A percentile compares a stretch with the other conserved stretches of the same genome.
These are phyloP conservation scores for Mucor racemosus DNA, from an alignment of 371 early-diverging fungal genomes.

Conservation along the genomic window DNA sequence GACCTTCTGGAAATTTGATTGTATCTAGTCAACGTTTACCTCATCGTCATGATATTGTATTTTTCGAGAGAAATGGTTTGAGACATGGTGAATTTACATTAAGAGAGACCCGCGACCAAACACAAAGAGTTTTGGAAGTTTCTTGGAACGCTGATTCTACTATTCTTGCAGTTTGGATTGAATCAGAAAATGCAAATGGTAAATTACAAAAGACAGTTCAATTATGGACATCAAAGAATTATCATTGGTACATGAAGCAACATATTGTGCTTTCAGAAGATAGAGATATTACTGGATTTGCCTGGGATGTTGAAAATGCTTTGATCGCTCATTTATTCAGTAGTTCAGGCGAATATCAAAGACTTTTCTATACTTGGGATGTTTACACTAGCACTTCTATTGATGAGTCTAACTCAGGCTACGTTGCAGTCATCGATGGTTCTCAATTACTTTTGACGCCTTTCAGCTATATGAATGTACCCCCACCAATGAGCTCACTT, in stretches of 20 bases:
- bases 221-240: slow-evolving; percentile 92
- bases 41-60: slow-evolving; percentile 89
- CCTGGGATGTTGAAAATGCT: slow-evolving; percentile 79
- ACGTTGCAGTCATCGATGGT: slow-evolving; percentile 85
- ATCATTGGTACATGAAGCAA: slow-evolving; percentile 96
- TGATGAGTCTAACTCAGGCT: slow-evolving; percentile 60
- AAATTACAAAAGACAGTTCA: slow-evolving; percentile 65
- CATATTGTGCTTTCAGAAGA: slow-evolving; percentile 54
- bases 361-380: slow-evolving; percentile 62
- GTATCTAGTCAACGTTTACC: slow-evolving; percentile 80
- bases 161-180: slow-evolving; percentile 78
- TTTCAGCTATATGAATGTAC: slow-evolving; percentile 85
- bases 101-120: slow-evolving; percentile 43
- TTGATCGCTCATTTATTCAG: slow-evolving; percentile 64
- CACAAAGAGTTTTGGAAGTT: slow-evolving; percentile 62
- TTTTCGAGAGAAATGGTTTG: slow-evolving; percentile 94
- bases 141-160: slow-evolving; percentile 91
- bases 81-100: slow-evolving; percentile 93
- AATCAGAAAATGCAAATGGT: slow-evolving; percentile 34
- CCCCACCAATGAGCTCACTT: slow-evolving; percentile 89
- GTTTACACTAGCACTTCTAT: slow-evolving; percentile 59
- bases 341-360: slow-evolving; percentile 59
- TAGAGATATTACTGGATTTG: slow-evolving; percentile 48
- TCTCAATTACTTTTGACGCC: slow-evolving; percentile 79
- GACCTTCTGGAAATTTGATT: slow-evolving; percentile 90